A percentile compares a stretch with the other conserved stretches of the same genome.
Conservation (phyloP, 495 filamentous ascomycete genomes). For the Daldinia concentrica region DNA sequence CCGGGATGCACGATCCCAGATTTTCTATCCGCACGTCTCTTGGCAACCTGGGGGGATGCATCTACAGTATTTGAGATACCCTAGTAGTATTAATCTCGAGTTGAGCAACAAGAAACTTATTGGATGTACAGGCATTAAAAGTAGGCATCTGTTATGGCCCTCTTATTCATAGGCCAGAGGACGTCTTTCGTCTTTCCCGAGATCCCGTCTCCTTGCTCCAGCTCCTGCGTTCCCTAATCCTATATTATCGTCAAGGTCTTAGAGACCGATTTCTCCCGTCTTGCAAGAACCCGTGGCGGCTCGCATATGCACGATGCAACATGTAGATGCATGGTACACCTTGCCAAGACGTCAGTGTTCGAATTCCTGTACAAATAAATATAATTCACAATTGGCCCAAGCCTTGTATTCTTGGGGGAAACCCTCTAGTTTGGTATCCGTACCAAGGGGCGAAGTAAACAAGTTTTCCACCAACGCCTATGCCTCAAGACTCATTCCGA, state of each 20-base stretch:
- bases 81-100: neutral
- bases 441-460: slow-evolving; percentile 15
- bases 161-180: neutral
- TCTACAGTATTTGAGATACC: slow-evolving; percentile 3
- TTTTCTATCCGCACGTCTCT: slow-evolving; percentile 14
- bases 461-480: slow-evolving; percentile 34
- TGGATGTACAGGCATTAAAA: neutral
- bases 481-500: slow-evolving; percentile 17
- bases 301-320: slow-evolving; percentile 40
- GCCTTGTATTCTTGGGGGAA: slow-evolving; percentile 36
- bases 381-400: slow-evolving; percentile 37
- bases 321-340: slow-evolving; percentile 21
- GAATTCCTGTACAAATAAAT: slow-evolving; percentile 17
- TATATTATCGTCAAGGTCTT: neutral
- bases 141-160: neutral
- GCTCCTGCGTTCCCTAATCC: neutral
- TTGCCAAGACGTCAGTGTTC: slow-evolving; percentile 31
- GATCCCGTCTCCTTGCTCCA: neutral
- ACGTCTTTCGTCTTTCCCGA: neutral
- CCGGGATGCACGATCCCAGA: slow-evolving; percentile 28
- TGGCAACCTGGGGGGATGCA: slow-evolving; percentile 15
- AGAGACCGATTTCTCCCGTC: neutral
- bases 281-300: slow-evolving; percentile 17
- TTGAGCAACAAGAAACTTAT: neutral
- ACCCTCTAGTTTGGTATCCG: slow-evolving; percentile 11